phyloP scores from a whole-genome alignment of 2,329 filamentous ascomycete species.

The Triangularia setosa region DNA sequence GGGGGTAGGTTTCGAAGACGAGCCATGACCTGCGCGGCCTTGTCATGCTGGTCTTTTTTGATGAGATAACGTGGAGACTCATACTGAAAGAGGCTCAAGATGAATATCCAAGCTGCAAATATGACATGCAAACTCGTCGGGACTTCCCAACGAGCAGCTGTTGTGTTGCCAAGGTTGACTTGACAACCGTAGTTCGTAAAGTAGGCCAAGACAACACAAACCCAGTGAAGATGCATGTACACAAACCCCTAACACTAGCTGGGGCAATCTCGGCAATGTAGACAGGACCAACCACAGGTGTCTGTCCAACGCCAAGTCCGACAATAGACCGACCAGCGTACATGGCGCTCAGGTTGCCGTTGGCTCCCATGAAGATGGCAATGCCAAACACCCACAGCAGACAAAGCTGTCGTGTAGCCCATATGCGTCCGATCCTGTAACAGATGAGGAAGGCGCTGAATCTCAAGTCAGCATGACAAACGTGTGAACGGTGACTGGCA shows the following conservation, averaged over 20 bases:
- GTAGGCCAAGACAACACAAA: slow-evolving; percentile 74
- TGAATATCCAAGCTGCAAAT: slow-evolving; percentile 68
- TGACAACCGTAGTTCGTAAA: slow-evolving; percentile 65
- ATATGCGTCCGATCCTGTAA: slow-evolving; percentile 59
- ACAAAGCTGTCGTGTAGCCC: slow-evolving; percentile 57
- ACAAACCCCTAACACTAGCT: slow-evolving; percentile 65
- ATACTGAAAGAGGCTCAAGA: slow-evolving; percentile 63
- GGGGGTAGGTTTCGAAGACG: slow-evolving; percentile 55
- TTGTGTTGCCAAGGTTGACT: slow-evolving; percentile 45
- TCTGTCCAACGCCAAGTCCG: slow-evolving; percentile 63
- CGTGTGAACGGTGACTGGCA: background rate
- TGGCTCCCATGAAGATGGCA: slow-evolving; percentile 52
- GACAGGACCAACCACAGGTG: slow-evolving; percentile 63
- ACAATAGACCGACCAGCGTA: slow-evolving; percentile 65
- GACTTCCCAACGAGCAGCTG: slow-evolving; percentile 51
- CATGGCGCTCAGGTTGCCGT: slow-evolving; percentile 52
- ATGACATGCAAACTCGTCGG: slow-evolving; percentile 75
- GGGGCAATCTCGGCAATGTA: slow-evolving; percentile 72
- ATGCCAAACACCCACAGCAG: slow-evolving; percentile 56
- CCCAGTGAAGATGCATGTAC: slow-evolving; percentile 66
- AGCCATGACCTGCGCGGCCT: slow-evolving; percentile 54
- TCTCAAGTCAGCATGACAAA: background rate
- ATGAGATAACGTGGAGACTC: slow-evolving; percentile 70
- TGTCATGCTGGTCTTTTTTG: slow-evolving; percentile 57
- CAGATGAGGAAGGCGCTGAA: slow-evolving; percentile 55